A percentile compares a stretch with the other conserved stretches of the same genome.
Evolutionary conservation across 257 asterid genomes (phyloP).

Genomic region (Jacaranda copaia): DNA sequence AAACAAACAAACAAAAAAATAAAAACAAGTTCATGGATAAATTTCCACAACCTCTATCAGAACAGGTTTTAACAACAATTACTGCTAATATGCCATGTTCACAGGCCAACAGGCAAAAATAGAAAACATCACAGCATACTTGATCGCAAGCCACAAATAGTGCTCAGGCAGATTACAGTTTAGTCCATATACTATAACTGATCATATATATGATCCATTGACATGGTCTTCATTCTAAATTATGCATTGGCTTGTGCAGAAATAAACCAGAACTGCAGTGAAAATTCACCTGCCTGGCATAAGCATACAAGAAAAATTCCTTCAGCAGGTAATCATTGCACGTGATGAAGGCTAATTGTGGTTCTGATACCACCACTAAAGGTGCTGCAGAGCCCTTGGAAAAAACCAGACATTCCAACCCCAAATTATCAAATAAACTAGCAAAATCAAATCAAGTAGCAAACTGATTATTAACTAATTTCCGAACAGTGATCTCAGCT

Average conservation of each 20-base stretch:
- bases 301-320: not conserved
- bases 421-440: not conserved
- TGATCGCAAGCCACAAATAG: not conserved
- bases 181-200: not conserved
- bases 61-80: not conserved
- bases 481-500: not conserved
- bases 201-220: not conserved
- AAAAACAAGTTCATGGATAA: not conserved
- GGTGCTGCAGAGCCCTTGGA: not conserved
- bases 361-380: not conserved
- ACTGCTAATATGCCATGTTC: not conserved
- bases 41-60: not conserved
- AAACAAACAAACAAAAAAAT: no score
- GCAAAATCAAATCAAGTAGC: not conserved
- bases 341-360: not conserved
- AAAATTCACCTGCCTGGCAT: not conserved
- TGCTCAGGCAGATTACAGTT: not conserved
- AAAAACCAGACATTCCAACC: not conserved
- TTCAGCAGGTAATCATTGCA: not conserved
- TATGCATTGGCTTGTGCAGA: not conserved
- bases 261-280: not conserved
- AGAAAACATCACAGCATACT: not conserved
- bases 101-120: not conserved
- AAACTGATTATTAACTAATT: not conserved
- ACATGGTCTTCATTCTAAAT: not conserved